Percentiles rank a stretch among this genome's conserved stretches.
These are phyloP conservation scores for Umbelopsis isabellina DNA, from an alignment of 192 early-diverging fungal species.

Conservation along the genomic window DNA sequence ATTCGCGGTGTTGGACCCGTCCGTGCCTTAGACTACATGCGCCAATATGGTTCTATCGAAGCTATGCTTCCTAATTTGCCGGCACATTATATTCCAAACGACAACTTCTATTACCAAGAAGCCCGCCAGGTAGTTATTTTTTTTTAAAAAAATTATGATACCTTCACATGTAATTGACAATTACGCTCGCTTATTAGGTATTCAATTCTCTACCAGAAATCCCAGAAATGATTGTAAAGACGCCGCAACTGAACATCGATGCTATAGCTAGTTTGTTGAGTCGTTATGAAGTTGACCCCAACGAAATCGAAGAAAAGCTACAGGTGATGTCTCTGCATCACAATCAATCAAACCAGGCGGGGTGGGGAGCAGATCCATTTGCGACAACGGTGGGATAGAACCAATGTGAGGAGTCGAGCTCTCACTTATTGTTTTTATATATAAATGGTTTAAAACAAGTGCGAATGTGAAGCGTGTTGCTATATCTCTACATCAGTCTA, in stretches of 20 bases:
- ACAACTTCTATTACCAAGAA: constrained; percentile 40
- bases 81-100: constrained; percentile 34
- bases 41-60: constrained; percentile 66
- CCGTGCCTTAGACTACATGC: constrained; percentile 60
- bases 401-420: too few relatives aligned
- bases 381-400: background rate
- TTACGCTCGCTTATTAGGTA: background rate
- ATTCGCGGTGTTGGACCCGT: constrained; percentile 68
- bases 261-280: background rate
- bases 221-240: background rate
- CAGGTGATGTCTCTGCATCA: constrained; percentile 6
- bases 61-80: constrained; percentile 45
- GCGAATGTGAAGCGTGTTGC: too few relatives aligned
- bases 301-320: constrained; percentile 8
- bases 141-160: background rate
- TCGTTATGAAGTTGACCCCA: background rate
- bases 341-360: constrained; percentile 10
- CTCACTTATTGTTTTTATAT: too few relatives aligned
- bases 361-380: constrained; percentile 7
- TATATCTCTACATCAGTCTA: too few relatives aligned
- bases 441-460: too few relatives aligned
- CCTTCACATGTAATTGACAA: background rate
- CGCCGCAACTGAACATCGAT: background rate
- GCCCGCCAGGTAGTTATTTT: constrained; percentile 36
- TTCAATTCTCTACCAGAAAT: background rate